These are phyloP conservation scores for Saitozyma sp. DNA, from an alignment of 768 basidiomycete genomes.

Conservation along the genomic window DNA sequence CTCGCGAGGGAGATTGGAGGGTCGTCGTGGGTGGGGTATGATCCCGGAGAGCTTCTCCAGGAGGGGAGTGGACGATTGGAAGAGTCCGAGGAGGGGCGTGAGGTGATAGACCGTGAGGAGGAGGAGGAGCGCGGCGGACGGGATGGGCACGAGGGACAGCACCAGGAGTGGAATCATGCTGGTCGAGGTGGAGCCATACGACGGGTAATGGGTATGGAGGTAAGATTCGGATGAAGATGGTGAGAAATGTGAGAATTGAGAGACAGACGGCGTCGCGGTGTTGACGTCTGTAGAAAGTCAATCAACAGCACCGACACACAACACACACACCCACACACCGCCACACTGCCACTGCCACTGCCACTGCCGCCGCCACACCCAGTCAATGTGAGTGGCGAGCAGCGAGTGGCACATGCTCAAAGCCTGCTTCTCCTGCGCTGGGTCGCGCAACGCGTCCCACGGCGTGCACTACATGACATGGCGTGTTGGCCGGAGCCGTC, in stretches of 20 bases:
- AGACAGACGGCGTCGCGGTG: too few relatives aligned
- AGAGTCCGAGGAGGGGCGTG: constrained; percentile 24
- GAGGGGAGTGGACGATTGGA: constrained; percentile 17
- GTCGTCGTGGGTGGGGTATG: constrained; percentile 34
- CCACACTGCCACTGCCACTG: too few relatives aligned
- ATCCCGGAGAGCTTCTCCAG: constrained; percentile 22
- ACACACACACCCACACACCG: neutral
- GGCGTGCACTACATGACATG: too few relatives aligned
- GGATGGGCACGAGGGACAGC: constrained; percentile 21
- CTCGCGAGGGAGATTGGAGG: constrained; percentile 39
- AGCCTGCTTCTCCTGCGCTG: too few relatives aligned
- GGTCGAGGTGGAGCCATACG: neutral
- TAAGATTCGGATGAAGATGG: neutral
- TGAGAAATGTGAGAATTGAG: too few relatives aligned
- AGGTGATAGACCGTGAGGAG: constrained; percentile 29
- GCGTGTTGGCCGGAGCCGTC: too few relatives aligned
- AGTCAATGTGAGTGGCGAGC: too few relatives aligned
- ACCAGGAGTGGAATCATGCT: constrained; percentile 31
- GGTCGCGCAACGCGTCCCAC: too few relatives aligned
- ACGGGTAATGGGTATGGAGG: neutral
- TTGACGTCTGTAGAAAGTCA: neutral
- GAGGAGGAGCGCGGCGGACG: constrained; percentile 29
- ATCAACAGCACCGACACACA: neutral
- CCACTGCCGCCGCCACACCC: too few relatives aligned
- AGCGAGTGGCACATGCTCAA: too few relatives aligned